Evolutionary conservation across 2,329 filamentous ascomycete genomes (phyloP), one percentile per base, ranked within the genome.

Genomic region (Cytospora paraplurivora): DNA sequence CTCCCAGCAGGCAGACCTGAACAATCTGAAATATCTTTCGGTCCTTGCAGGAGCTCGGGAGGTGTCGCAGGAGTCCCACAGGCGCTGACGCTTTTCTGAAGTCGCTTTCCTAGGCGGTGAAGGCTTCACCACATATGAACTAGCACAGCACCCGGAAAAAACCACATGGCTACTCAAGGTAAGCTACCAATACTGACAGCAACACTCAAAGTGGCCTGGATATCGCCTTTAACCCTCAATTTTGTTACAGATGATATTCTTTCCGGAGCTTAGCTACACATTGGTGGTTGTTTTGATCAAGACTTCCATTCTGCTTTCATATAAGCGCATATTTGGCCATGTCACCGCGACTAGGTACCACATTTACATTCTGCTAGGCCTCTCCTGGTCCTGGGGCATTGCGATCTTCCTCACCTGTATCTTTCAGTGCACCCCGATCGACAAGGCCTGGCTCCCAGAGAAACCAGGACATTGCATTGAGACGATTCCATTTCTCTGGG

Each of bases 401-500:
- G 49, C n/a, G 27, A 13, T 32, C 7, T 52, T 52, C 49, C 27
- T 52, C 13, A 21, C 49, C 17, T 21, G n/a, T 19, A 8, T 52
- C n/a, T 52, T 52, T 32, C 49, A 52, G 27, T 52, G 49, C 21
- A 52, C 4, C 19, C 49, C 49, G 7, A 52, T 52, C 10, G 49
- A 52, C 21, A 52, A 52, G 21, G 49, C 49, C 7, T 52, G 49
- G 49, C 10, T 32, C 8, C 49, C 49, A 52, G 21, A 21, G 10
- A 52, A 52, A 19, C 49, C 49, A 19, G 49, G 49, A 27, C 49
- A 52, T 13, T 52, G 49, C 49, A 52, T 52, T 32, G 19, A 52
- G 49, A 52, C 49, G 11, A 52, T 52, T 32, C 49, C 49, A 7
- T 52, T 21, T 19, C 49, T 52, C 12, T 52, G 49, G 49, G 49